Evolutionary conservation across 345 rosid genomes (phyloP).

Genomic region (Salix brachista): DNA sequence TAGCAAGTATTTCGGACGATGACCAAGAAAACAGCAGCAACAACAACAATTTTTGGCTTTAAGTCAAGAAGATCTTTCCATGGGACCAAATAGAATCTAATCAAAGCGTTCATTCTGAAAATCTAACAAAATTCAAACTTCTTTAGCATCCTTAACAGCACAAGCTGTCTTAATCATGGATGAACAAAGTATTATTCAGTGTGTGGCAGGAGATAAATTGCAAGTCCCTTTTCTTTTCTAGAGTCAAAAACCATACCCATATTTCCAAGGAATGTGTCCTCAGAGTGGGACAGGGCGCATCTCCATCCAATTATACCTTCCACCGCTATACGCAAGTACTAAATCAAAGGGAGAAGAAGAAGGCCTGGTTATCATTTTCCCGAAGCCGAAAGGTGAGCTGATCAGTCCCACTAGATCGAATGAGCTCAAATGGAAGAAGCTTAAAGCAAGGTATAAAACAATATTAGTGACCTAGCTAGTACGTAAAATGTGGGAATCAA

Average conservation of each 20-base stretch:
- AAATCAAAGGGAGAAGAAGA: neutral
- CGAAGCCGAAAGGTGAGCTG: slow-evolving; percentile 14
- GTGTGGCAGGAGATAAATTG: slow-evolving; percentile 4
- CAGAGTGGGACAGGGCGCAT: slow-evolving; percentile 29
- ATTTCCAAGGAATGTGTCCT: slow-evolving; percentile 21
- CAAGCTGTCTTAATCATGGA: slow-evolving; percentile 17
- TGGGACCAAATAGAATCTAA: slow-evolving; percentile 13
- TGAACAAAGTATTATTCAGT: neutral
- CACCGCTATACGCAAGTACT: neutral
- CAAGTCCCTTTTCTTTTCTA: neutral
- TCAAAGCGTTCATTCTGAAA: neutral
- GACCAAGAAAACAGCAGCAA: neutral
- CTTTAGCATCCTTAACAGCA: neutral
- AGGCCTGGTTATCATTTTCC: neutral
- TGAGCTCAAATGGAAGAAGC: neutral
- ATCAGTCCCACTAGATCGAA: slow-evolving; percentile 5
- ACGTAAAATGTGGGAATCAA: neutral
- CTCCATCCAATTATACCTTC: slow-evolving; percentile 9
- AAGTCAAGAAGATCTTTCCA: neutral
- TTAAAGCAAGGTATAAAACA: slow-evolving; percentile 1
- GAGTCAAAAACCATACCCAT: slow-evolving; percentile 18
- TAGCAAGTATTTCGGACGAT: slow-evolving; percentile 4
- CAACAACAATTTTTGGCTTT: neutral
- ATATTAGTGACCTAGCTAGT: neutral
- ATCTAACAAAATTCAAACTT: neutral